phyloP scores from a whole-genome alignment of 164 flowering plant genomes.

The Nymphaea colorata region DNA sequence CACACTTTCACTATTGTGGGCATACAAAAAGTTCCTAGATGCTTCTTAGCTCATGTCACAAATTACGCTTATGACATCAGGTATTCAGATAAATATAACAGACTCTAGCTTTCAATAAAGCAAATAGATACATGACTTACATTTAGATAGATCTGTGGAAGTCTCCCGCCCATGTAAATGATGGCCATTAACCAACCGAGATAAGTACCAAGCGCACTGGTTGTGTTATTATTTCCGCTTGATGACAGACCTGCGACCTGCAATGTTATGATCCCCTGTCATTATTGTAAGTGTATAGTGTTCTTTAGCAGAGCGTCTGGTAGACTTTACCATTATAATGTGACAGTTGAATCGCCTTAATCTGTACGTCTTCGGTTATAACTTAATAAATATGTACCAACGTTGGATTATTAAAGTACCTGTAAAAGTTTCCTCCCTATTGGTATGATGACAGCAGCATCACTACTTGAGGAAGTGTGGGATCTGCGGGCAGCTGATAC shows the following conservation, averaged over 20 bases:
- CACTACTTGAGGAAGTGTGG: too few relatives aligned
- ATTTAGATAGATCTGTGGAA: constrained; percentile 76
- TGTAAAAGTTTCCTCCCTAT: constrained; percentile 48
- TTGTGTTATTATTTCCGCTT: constrained; percentile 6
- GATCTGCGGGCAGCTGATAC: not conserved
- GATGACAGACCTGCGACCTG: constrained; percentile 18
- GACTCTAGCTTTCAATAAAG: too few relatives aligned
- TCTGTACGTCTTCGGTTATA: not conserved
- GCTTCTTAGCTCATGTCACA: too few relatives aligned
- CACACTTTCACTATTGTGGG: too few relatives aligned
- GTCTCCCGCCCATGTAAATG: constrained; percentile 82
- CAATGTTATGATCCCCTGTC: constrained; percentile 4
- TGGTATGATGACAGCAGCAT: constrained; percentile 15
- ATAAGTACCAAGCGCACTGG: constrained; percentile 31
- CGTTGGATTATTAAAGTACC: constrained; percentile 14
- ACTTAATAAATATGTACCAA: not conserved
- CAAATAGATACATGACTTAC: constrained; percentile 21
- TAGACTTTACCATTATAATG: not conserved
- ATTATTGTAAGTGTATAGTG: not conserved
- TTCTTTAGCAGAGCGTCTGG: not conserved
- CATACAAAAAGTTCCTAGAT: too few relatives aligned
- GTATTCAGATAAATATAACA: too few relatives aligned
- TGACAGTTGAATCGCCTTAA: not conserved
- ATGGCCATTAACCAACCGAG: constrained; percentile 86
- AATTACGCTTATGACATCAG: too few relatives aligned